These are phyloP conservation scores for Cladophialophora chaetospira DNA, from an alignment of 2,329 filamentous ascomycete genomes.

Conservation along the genomic window DNA sequence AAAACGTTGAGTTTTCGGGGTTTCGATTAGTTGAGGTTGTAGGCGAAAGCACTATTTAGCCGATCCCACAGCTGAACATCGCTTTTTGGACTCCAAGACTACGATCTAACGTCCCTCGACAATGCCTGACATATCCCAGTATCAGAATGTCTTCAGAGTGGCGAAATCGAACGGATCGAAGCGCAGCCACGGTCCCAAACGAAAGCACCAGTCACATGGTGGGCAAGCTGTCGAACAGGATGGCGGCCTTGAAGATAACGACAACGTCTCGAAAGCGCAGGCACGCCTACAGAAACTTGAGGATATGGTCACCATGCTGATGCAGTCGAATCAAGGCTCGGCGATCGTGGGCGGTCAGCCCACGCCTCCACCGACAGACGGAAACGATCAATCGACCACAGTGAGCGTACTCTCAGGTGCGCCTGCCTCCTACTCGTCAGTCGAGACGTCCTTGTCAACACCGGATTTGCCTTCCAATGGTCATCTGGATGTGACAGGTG, in stretches of 20 bases:
- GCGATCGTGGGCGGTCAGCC: background rate
- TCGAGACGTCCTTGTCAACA: background rate
- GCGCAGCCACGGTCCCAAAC: background rate
- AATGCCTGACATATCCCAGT: slow-evolving; percentile 12
- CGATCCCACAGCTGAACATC: too few species aligned
- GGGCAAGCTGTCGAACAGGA: too few species aligned
- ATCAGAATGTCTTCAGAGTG: slow-evolving; percentile 14
- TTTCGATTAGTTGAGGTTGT: too few species aligned
- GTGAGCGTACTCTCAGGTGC: background rate
- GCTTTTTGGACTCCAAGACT: background rate
- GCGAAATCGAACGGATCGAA: slow-evolving; percentile 1
- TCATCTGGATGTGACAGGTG: slow-evolving; percentile 5
- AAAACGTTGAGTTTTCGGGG: too few species aligned
- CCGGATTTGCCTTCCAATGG: background rate
- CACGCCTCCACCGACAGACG: background rate
- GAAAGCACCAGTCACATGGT: background rate
- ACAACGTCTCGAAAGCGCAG: slow-evolving; percentile 16
- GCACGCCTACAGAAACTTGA: slow-evolving; percentile 13
- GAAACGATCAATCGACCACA: background rate
- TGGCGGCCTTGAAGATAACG: background rate
- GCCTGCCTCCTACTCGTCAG: background rate
- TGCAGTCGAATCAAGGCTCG: slow-evolving; percentile 2
- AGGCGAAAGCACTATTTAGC: too few species aligned
- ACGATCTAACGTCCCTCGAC: background rate
- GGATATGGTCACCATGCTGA: slow-evolving; percentile 12